These are phyloP conservation scores for Apiotrichum domesticum DNA, from an alignment of 1,284 basidiomycete genomes.

Conservation along the genomic window DNA sequence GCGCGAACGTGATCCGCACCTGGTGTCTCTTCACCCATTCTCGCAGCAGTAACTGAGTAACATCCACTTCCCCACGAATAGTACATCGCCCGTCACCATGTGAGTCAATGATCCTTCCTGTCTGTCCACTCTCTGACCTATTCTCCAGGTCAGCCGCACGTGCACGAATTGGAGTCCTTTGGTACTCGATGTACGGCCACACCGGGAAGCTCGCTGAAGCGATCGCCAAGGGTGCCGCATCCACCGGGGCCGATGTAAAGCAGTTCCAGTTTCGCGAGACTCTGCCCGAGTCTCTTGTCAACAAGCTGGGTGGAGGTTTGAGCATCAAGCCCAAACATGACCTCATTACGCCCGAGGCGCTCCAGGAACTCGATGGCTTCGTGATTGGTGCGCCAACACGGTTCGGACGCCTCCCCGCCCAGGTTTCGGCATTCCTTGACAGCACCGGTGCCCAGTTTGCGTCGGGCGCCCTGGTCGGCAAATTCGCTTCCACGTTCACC, in stretches of 20 bases:
- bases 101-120: too few species aligned
- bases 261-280: conserved; percentile 77
- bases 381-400: conserved; percentile 69
- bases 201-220: conserved; percentile 68
- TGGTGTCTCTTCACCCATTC: too few species aligned
- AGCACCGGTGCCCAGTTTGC: conserved; percentile 68
- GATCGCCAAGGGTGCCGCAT: conserved; percentile 63
- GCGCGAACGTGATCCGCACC: too few species aligned
- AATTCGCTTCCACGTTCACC: conserved; percentile 53
- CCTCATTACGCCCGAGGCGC: conserved; percentile 58
- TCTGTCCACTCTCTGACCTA: too few species aligned
- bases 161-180: conserved; percentile 68
- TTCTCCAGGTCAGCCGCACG: conserved; percentile 5
- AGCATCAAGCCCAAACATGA: conserved; percentile 57
- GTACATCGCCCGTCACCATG: too few species aligned
- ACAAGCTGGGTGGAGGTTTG: conserved; percentile 62
- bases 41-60: too few species aligned
- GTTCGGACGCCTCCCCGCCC: conserved; percentile 52
- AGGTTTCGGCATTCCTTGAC: conserved; percentile 57
- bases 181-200: conserved; percentile 79
- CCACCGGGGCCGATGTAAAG: conserved; percentile 62
- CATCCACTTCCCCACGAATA: too few species aligned
- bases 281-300: conserved; percentile 66
- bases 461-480: conserved; percentile 64
- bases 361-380: conserved; percentile 56